Percentiles rank a stretch among this genome's conserved stretches.
Evolutionary conservation across 805 yeast genomes (phyloP).

Genomic region (Cyberlindnera lachancei): DNA sequence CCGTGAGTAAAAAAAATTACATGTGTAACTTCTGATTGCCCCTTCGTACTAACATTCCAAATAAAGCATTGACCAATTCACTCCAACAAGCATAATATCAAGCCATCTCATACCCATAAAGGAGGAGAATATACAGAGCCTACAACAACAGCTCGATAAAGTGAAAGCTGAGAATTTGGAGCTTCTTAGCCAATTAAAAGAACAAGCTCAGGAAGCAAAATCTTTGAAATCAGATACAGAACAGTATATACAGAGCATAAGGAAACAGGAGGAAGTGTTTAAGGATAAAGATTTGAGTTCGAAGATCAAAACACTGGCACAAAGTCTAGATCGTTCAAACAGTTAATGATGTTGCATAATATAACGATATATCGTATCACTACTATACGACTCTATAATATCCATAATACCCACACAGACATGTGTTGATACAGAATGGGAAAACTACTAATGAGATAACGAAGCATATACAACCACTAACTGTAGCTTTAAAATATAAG

Average conservation of each 20-base stretch:
- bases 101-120: conserved; percentile 21
- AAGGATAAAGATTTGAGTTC: conserved; percentile 6
- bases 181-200: conserved; percentile 11
- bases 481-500: too few relatives aligned
- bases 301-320: conserved; percentile 5
- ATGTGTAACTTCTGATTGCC: not conserved
- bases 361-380: too few relatives aligned
- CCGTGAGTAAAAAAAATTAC: too few relatives aligned
- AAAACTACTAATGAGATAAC: too few relatives aligned
- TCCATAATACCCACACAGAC: too few relatives aligned
- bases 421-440: too few relatives aligned
- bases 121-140: conserved; percentile 10
- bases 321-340: too few relatives aligned
- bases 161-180: conserved; percentile 8
- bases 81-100: conserved; percentile 13
- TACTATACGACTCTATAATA: too few relatives aligned
- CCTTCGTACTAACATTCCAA: not conserved
- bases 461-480: too few relatives aligned
- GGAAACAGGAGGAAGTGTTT: conserved; percentile 6
- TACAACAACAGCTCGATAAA: conserved; percentile 10
- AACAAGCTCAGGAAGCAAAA: conserved; percentile 7
- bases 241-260: conserved; percentile 6
- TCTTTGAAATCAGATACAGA: conserved; percentile 6
- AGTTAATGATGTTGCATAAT: too few relatives aligned
- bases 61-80: conserved; percentile 15